These are phyloP conservation scores for Herpotrichia juniperi DNA, from an alignment of 2,329 filamentous ascomycete genomes.

Conservation along the genomic window DNA sequence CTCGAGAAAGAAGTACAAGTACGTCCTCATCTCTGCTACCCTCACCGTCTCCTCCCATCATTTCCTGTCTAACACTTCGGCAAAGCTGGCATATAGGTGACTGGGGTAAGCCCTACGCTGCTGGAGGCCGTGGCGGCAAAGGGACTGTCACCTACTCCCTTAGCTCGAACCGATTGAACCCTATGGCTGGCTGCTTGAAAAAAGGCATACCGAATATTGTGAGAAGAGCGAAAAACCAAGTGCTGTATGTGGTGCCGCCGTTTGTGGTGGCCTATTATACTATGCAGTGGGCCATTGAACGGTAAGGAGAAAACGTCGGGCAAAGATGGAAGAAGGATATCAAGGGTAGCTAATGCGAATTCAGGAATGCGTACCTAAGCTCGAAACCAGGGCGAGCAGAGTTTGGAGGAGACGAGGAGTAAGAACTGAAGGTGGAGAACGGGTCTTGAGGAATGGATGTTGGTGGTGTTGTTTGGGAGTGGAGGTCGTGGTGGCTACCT, in stretches of 20 bases:
- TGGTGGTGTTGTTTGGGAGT: background rate
- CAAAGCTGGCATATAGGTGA: constrained; percentile 44
- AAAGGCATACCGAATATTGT: constrained; percentile 83
- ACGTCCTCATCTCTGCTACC: background rate
- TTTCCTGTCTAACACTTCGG: background rate
- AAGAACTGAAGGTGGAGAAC: constrained; percentile 6
- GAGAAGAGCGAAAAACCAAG: constrained; percentile 83
- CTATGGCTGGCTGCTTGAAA: constrained; percentile 81
- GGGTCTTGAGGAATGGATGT: background rate
- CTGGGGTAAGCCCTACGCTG: constrained; percentile 48
- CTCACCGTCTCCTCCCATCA: background rate
- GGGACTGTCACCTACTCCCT: constrained; percentile 74
- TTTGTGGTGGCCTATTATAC: constrained; percentile 78
- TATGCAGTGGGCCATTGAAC: constrained; percentile 90
- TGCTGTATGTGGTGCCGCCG: constrained; percentile 86
- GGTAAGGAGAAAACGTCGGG: constrained; percentile 63
- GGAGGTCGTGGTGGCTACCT: background rate
- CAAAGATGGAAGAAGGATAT: background rate
- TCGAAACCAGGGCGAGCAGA: constrained; percentile 73
- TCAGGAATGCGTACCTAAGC: constrained; percentile 82
- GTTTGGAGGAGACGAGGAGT: constrained; percentile 52
- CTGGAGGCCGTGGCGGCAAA: constrained; percentile 57
- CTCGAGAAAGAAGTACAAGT: background rate
- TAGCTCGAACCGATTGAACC: constrained; percentile 86
- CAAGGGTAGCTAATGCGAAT: constrained; percentile 5